phyloP scores from a whole-genome alignment of 495 filamentous ascomycete species.

The Apiosordaria backusii region DNA sequence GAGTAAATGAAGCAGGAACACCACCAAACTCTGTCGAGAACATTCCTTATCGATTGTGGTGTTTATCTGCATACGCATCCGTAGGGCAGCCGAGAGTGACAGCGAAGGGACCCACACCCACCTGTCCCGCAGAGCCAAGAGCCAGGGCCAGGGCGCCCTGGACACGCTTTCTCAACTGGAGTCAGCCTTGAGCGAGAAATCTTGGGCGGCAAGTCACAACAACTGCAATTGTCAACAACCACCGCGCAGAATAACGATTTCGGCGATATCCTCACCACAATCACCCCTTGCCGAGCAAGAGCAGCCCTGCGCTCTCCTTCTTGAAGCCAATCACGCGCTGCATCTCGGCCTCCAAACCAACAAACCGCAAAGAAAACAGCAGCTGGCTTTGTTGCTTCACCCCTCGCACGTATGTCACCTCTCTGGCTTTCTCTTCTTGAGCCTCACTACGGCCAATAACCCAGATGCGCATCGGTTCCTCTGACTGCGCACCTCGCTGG shows the following conservation, averaged over 20 bases:
- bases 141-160: not conserved
- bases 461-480: not conserved
- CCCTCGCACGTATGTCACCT: constrained; percentile 6
- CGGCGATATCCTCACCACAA: not conserved
- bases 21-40: too few species aligned
- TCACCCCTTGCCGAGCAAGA: not conserved
- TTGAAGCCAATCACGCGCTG: constrained; percentile 5
- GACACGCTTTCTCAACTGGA: not conserved
- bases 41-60: not conserved
- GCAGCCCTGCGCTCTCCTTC: not conserved
- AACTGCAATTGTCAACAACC: constrained; percentile 4
- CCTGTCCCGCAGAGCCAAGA: constrained; percentile 1
- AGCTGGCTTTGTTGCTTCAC: constrained; percentile 12
- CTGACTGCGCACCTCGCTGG: not conserved
- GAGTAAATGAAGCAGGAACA: too few species aligned
- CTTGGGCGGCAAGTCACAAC: constrained; percentile 11
- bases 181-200: constrained; percentile 9
- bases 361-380: not conserved
- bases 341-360: not conserved
- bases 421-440: not conserved
- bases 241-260: not conserved
- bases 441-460: not conserved
- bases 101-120: not conserved
- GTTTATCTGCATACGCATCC: not conserved
- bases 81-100: not conserved